phyloP scores from a whole-genome alignment of 2,329 filamentous ascomycete species.

The Pyrenophora teres region DNA sequence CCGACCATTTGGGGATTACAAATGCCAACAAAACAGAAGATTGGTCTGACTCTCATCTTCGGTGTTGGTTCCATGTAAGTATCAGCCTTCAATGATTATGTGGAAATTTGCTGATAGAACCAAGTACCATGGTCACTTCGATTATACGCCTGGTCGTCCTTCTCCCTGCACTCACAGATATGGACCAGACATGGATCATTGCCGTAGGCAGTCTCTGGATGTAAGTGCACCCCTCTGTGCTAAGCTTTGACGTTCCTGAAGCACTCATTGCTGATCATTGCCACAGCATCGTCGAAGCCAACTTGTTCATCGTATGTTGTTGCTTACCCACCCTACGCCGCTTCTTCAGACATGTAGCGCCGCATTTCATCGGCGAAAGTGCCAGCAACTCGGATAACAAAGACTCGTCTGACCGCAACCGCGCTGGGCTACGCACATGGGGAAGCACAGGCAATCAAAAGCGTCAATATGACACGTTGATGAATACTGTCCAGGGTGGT shows the following conservation, averaged over 20 bases:
- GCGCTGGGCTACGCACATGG: slow-evolving; percentile 10
- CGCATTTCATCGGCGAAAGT: slow-evolving; percentile 23
- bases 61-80: slow-evolving; percentile 26
- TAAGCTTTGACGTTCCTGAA: not conserved
- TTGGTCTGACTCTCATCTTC: slow-evolving; percentile 25
- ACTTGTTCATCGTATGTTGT: slow-evolving; percentile 51
- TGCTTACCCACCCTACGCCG: slow-evolving; percentile 50
- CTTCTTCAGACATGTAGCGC: slow-evolving; percentile 49
- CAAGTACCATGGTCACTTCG: slow-evolving; percentile 21
- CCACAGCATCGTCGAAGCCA: slow-evolving; percentile 46
- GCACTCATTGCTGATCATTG: not conserved
- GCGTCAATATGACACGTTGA: slow-evolving; percentile 20
- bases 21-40: slow-evolving; percentile 26
- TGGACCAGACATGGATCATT: slow-evolving; percentile 22
- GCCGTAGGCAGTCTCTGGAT: slow-evolving; percentile 18
- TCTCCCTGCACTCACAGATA: slow-evolving; percentile 18
- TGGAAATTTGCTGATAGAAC: not conserved
- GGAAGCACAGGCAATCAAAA: slow-evolving; percentile 14
- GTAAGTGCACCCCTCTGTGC: slow-evolving; percentile 5
- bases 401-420: slow-evolving; percentile 7
- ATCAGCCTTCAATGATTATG: too few species aligned
- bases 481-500: slow-evolving; percentile 19
- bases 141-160: slow-evolving; percentile 19
- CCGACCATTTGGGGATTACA: slow-evolving; percentile 25
- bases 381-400: slow-evolving; percentile 6